phyloP scores from a whole-genome alignment of 2,329 filamentous ascomycete genomes.

The Amesomyces nigricolor region DNA sequence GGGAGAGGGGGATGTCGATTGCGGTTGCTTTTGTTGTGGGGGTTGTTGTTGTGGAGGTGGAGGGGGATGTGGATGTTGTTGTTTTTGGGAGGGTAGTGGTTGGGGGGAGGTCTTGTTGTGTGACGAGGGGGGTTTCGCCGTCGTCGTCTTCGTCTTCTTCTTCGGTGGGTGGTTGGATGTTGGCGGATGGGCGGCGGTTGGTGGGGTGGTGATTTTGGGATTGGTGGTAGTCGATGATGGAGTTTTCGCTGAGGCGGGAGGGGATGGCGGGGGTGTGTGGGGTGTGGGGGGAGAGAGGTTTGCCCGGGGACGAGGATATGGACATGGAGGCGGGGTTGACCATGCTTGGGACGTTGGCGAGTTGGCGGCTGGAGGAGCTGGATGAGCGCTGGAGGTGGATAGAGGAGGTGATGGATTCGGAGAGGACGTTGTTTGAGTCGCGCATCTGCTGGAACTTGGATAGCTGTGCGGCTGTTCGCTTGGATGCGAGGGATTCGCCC shows the following conservation, averaged over 20 bases:
- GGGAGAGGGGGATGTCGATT: slow-evolving; percentile 69
- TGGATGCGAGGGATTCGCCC: slow-evolving; percentile 64
- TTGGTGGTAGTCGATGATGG: slow-evolving; percentile 68
- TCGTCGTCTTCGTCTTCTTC: slow-evolving; percentile 31
- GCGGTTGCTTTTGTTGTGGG: slow-evolving; percentile 48
- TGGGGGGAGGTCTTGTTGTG: slow-evolving; percentile 25
- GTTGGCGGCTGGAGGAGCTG: slow-evolving; percentile 60
- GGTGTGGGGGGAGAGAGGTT: slow-evolving; percentile 82
- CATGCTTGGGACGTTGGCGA: slow-evolving; percentile 59
- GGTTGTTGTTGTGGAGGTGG: slow-evolving; percentile 29
- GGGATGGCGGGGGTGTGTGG: slow-evolving; percentile 91
- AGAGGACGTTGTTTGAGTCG: slow-evolving; percentile 81
- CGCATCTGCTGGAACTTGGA: slow-evolving; percentile 83
- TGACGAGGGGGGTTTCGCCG: slow-evolving; percentile 30
- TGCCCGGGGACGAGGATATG: slow-evolving; percentile 81
- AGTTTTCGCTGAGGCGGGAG: slow-evolving; percentile 87
- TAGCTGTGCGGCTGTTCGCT: slow-evolving; percentile 71
- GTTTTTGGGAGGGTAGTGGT: background rate
- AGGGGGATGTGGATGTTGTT: slow-evolving; percentile 27
- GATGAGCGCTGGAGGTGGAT: slow-evolving; percentile 78
- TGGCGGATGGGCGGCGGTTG: slow-evolving; percentile 25
- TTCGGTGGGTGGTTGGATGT: slow-evolving; percentile 22
- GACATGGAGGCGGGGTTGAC: slow-evolving; percentile 70
- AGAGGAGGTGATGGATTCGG: slow-evolving; percentile 90
- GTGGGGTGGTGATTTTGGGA: slow-evolving; percentile 28